Evolutionary conservation across 345 rosid genomes (phyloP), one percentile per base, ranked within the genome.

Genomic region (Populus euphratica): DNA sequence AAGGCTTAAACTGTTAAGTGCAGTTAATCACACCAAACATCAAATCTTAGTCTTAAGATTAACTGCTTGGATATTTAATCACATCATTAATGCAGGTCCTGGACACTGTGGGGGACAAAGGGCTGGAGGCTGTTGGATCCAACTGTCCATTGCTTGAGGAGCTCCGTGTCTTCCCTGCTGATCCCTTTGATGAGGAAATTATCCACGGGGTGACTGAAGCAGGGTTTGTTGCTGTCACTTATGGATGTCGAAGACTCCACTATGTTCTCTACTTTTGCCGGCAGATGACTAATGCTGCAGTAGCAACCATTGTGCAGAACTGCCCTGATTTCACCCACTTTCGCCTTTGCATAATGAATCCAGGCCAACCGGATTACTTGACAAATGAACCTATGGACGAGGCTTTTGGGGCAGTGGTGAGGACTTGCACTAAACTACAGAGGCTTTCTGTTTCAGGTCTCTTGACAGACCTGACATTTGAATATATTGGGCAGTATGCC

Each of bases 261-360:
- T 91, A 89, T 68, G 89, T 91, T 36, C 94, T 91, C 69, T 91
- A 89, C 80, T 91, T 91, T 64, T 91, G 94, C 81, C 78, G 86
- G 36, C 91, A 82, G 78, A 91, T 91, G 94, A 91, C 94, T 29
- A 91, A 91, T 74, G 91, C 91, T 76, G 94, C 92, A 25, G 89
- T 91, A 35, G 90, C 86, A 52, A 88, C 90, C 18, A 77, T 91
- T 66, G 92, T 88, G 65, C 84, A 76, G 71, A 91, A 91, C 83
- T 88, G 94, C 86, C 94, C 94, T 20, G 73, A 89, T 74, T 88
- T 91, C 78, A 91, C 94, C 4, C 94, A 89, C 47, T 91, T 91
- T 71, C 92, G 94, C 16, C 89, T 91, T 31, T 91, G 94, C 89
- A 91, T 91, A 69, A 91, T 91, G 91, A 87, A 80, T 76, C 94